Evolutionary conservation across 345 rosid species (phyloP).

Genomic region (Citrus medica): DNA sequence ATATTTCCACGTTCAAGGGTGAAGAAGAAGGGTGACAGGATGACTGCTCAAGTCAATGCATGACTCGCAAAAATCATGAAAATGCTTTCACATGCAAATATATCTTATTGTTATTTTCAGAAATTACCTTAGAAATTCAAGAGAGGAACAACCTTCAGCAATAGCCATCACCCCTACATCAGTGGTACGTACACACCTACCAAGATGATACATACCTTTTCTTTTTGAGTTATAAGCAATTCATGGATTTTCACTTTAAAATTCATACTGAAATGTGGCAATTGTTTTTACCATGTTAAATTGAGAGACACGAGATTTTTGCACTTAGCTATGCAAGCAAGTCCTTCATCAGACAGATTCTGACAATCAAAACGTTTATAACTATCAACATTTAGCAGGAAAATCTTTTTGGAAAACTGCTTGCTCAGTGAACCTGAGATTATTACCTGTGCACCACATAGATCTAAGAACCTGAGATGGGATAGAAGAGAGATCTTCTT

Average conservation of each 20-base stretch:
- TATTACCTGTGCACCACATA: slow-evolving; percentile 92
- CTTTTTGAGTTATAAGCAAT: slow-evolving; percentile 5
- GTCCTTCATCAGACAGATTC: slow-evolving; percentile 87
- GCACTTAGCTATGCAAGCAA: slow-evolving; percentile 70
- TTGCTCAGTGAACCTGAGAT: slow-evolving; percentile 13
- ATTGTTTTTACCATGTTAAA: slow-evolving; percentile 73
- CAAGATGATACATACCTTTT: slow-evolving; percentile 7
- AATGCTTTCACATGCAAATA: background rate
- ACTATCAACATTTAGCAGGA: slow-evolving; percentile 5
- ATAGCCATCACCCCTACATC: slow-evolving; percentile 70
- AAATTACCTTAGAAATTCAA: slow-evolving; percentile 75
- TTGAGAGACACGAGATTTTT: slow-evolving; percentile 62
- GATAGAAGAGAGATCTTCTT: slow-evolving; percentile 58
- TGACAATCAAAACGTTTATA: slow-evolving; percentile 29
- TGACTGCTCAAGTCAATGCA: background rate
- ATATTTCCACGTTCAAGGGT: background rate
- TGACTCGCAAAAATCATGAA: background rate
- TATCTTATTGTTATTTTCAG: background rate
- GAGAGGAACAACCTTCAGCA: slow-evolving; percentile 71
- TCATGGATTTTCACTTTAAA: slow-evolving; percentile 6
- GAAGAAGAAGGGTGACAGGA: background rate
- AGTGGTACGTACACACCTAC: slow-evolving; percentile 82
- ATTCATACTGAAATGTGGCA: background rate
- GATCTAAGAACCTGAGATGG: slow-evolving; percentile 64
- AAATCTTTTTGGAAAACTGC: background rate